phyloP scores from a whole-genome alignment of 257 asterid genomes.

The Solanum clarkiae region DNA sequence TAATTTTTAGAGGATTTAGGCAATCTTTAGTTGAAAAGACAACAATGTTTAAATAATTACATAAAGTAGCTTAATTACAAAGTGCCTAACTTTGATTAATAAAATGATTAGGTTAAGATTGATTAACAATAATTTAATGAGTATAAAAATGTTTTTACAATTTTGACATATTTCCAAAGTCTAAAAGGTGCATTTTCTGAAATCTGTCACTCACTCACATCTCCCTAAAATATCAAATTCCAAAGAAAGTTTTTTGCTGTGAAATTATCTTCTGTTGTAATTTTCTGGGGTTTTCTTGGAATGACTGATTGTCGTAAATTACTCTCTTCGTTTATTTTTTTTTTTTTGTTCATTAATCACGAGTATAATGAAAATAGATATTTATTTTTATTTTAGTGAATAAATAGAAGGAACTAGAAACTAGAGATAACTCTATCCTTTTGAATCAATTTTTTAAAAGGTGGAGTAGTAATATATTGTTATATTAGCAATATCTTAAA shows the following conservation, averaged over 20 bases:
- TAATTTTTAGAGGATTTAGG: background rate
- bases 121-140: background rate
- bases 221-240: slow-evolving; percentile 5
- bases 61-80: slow-evolving; percentile 13
- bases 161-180: slow-evolving; percentile 14
- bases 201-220: slow-evolving; percentile 8
- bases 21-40: background rate
- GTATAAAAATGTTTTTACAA: background rate
- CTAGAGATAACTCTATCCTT: background rate
- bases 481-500: background rate
- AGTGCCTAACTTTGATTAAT: slow-evolving; percentile 39
- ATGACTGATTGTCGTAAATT: slow-evolving; percentile 1
- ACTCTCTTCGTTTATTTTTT: background rate
- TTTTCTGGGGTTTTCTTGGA: background rate
- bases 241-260: background rate
- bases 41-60: background rate
- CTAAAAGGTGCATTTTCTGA: slow-evolving; percentile 13
- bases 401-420: no score
- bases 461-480: background rate
- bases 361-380: no score
- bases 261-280: background rate
- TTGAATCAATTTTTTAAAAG: background rate
- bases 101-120: slow-evolving; percentile 27
- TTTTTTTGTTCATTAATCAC: background rate
- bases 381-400: no score